Evolutionary conservation across 352 stramenopile genomes (phyloP), one percentile per base, ranked within the genome.

Genomic region (Pythium vanterpoolii): DNA sequence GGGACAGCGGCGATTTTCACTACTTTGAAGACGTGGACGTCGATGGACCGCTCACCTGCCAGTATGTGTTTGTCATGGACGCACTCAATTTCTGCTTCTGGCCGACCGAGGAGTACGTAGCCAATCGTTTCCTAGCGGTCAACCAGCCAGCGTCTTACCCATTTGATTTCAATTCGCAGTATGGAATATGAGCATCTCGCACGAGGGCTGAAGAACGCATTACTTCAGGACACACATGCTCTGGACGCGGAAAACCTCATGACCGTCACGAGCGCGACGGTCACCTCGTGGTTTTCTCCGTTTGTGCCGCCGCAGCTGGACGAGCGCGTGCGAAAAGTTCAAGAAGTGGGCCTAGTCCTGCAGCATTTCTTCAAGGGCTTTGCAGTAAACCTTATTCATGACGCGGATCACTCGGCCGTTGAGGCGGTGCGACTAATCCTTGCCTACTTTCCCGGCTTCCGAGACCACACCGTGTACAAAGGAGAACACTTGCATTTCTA

Each of bases 21-120:
- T 96, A 92, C 68, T 90, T 79, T 43, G 77, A 60, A 1, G 87
- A 96, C 34, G 80, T 86, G 27, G 68, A 65, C 23, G n/a, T 62
- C n/a, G 71, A 82, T 31, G 86, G 86, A 1, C 76, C 77, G 18
- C 42, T 93, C 27, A 96, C 87, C 9, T 91, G 78, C 34, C 85
- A 96, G 57, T 96, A 95, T 56, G 79, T 95, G 9, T 90, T 96
- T 53, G 83, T 95, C 31, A 66, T 96, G 56, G 88, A 96, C 69
- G 80, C 85, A 26, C 75, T 96, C 56, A 96, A 96, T 63, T 96
- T 94, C 58, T 96, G 88, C 68, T 96, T 96, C 68, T 96, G 88
- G 88, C 88, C 88, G 7, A 88, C 74, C 19, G 62, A 83, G 66
- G 66, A 81, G 76, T 87, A 77, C 26, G 62, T 56, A 24, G 5